Percentiles rank a stretch among this genome's conserved stretches.
Evolutionary conservation across 371 early-diverging fungal genomes (phyloP).

Genomic region (Cokeromyces recurvatus): DNA sequence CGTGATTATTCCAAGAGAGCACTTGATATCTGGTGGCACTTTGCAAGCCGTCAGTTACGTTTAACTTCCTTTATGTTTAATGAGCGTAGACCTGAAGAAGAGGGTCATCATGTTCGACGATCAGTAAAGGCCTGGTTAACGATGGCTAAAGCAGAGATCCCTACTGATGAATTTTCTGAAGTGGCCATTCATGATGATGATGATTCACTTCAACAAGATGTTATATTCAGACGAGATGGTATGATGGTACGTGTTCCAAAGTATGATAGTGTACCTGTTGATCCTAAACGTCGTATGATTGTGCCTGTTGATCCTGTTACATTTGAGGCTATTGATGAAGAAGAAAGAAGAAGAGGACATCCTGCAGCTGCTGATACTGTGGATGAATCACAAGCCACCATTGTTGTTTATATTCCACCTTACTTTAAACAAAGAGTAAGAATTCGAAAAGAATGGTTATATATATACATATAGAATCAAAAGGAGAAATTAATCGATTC

Average conservation of each 20-base stretch:
- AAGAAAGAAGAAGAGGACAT: slow-evolving; percentile 51
- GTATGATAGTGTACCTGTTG: slow-evolving; percentile 65
- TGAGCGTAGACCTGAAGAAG: slow-evolving; percentile 59
- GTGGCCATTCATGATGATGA: slow-evolving; percentile 29
- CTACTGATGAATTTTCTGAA: slow-evolving; percentile 22
- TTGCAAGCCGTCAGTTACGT: slow-evolving; percentile 60
- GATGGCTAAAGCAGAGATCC: slow-evolving; percentile 18
- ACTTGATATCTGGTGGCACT: slow-evolving; percentile 66
- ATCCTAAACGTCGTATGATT: slow-evolving; percentile 65
- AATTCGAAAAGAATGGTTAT: too few species aligned
- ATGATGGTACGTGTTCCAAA: slow-evolving; percentile 66
- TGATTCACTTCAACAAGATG: too few species aligned
- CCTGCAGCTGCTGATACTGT: slow-evolving; percentile 50
- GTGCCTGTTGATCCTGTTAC: slow-evolving; percentile 65
- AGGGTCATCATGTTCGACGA: slow-evolving; percentile 16
- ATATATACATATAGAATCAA: too few species aligned
- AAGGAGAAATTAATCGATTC: too few species aligned
- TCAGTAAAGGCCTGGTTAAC: slow-evolving; percentile 9
- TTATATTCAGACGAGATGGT: slow-evolving; percentile 60
- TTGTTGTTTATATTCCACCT: slow-evolving; percentile 68
- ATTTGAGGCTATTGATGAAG: slow-evolving; percentile 56
- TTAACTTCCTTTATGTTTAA: slow-evolving; percentile 86
- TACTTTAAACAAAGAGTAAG: slow-evolving; percentile 47
- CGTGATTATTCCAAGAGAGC: slow-evolving; percentile 43
- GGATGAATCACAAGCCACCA: slow-evolving; percentile 45